Percentiles rank a stretch among this genome's conserved stretches.
phyloP scores from a whole-genome alignment of 176 grass and related monocot species.

The Eleusine coracana region DNA sequence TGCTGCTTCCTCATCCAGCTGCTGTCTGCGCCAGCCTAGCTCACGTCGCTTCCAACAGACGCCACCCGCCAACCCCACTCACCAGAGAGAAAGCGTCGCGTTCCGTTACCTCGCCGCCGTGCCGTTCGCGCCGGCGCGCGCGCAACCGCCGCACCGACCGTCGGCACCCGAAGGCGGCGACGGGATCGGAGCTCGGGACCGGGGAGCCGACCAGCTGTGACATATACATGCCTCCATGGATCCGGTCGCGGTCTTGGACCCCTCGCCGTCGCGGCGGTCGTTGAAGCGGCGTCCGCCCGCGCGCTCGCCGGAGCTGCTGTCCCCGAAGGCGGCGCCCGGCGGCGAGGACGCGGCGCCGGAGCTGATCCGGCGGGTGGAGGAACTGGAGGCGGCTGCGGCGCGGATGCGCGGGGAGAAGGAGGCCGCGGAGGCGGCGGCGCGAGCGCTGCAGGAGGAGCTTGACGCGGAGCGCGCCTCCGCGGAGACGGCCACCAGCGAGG shows the following conservation, averaged over 20 bases:
- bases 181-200: background rate
- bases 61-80: slow-evolving; percentile 23
- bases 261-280: slow-evolving; percentile 41
- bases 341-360: background rate
- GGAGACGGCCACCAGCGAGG: slow-evolving; percentile 69
- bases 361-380: slow-evolving; percentile 46
- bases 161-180: slow-evolving; percentile 3
- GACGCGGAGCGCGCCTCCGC: slow-evolving; percentile 73
- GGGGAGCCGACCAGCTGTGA: background rate
- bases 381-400: slow-evolving; percentile 42
- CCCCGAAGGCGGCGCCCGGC: slow-evolving; percentile 23
- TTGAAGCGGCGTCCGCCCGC: slow-evolving; percentile 40
- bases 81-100: background rate
- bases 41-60: slow-evolving; percentile 42
- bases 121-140: background rate
- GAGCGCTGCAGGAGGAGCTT: slow-evolving; percentile 53
- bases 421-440: slow-evolving; percentile 50
- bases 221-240: slow-evolving; percentile 60
- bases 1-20: slow-evolving; percentile 22
- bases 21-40: slow-evolving; percentile 38
- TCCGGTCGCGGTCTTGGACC: slow-evolving; percentile 11
- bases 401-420: slow-evolving; percentile 54
- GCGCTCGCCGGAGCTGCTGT: slow-evolving; percentile 47
- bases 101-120: slow-evolving; percentile 17
- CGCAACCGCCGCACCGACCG: background rate